Base-by-base conservation (phyloP, 805 yeast genomes). In the Metschnikowia hibisci region DNA sequence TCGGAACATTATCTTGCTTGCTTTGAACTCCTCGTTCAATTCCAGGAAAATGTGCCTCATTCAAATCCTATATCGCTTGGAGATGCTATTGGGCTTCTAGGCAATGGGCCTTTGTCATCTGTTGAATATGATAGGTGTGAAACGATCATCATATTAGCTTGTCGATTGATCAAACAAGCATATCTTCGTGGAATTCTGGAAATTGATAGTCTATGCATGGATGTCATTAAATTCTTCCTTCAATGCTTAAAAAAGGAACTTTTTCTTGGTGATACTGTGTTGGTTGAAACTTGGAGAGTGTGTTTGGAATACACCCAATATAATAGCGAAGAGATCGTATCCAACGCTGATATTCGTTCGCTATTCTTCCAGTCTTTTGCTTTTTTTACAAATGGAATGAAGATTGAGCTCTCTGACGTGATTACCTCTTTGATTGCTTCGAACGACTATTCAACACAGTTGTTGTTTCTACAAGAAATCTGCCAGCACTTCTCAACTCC, bases 201-300 rank as follows among this genome's bases (percentile, higher is more conserved):
- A 11, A 31, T 41, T 38, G 48, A 56, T 14, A 64, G 64, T 3
- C 82, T 78, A 38, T 69, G 72, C 34, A 54, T 53, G 29, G 84
- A 80, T 49, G 67, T 81, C 14, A 62, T 69, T 31, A 56, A 62
- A 1, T 81, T 78, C 72, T 46, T 79, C 7, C 32, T 65, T 3
- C 52, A 60, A 13, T 61, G 80, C 37, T 67, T 69, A 4, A 60
- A 63, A 1, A 75, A 69, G 26, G 53, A 58, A 3, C 57, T 75
- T 37, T 58, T 80, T 11, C 52, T 63, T 39, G 73, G 79, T 0
- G 69, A 64, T 16, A 15, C 18, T 2, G 63, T 76, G 1, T 49
- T 55, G 3, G 18, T 53, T 1, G 61, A 58, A 16, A 59, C 73
- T 15, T 54, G 71, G 3, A 51, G 51, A 11, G 55, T 77, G 3